These are phyloP conservation scores for Oehlia diaphana DNA, from an alignment of 192 early-diverging fungal genomes.

Conservation along the genomic window DNA sequence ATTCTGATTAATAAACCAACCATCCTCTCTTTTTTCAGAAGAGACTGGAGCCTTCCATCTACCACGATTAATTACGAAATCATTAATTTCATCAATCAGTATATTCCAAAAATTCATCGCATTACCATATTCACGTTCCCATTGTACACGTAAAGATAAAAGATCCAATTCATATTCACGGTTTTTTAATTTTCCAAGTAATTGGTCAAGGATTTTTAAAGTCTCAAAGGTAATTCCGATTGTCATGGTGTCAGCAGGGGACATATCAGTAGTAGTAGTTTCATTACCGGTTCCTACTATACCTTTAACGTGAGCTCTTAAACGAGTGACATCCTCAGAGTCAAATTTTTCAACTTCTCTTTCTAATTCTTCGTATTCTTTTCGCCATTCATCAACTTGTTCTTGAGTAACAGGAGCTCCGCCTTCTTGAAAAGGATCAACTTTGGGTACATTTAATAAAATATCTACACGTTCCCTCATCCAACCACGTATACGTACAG, in stretches of 20 bases:
- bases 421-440: conserved; percentile 33
- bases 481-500: conserved; percentile 44
- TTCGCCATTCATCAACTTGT: conserved; percentile 35
- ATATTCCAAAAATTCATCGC: conserved; percentile 31
- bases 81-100: conserved; percentile 23
- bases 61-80: conserved; percentile 31
- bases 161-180: conserved; percentile 37
- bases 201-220: conserved; percentile 38
- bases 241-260: conserved; percentile 48
- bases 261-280: conserved; percentile 31
- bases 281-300: conserved; percentile 33
- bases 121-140: conserved; percentile 39
- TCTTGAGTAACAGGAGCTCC: conserved; percentile 25
- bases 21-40: conserved; percentile 4
- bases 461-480: conserved; percentile 37
- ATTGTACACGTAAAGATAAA: conserved; percentile 36
- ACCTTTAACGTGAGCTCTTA: conserved; percentile 45
- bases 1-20: conserved; percentile 7
- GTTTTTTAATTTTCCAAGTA: conserved; percentile 36
- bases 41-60: conserved; percentile 16
- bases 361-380: conserved; percentile 36
- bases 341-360: conserved; percentile 42
- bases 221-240: conserved; percentile 49
- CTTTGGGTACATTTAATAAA: conserved; percentile 24
- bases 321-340: conserved; percentile 43